Base-by-base conservation (phyloP, 163 green algal species). In the Chloroidium sp. region DNA sequence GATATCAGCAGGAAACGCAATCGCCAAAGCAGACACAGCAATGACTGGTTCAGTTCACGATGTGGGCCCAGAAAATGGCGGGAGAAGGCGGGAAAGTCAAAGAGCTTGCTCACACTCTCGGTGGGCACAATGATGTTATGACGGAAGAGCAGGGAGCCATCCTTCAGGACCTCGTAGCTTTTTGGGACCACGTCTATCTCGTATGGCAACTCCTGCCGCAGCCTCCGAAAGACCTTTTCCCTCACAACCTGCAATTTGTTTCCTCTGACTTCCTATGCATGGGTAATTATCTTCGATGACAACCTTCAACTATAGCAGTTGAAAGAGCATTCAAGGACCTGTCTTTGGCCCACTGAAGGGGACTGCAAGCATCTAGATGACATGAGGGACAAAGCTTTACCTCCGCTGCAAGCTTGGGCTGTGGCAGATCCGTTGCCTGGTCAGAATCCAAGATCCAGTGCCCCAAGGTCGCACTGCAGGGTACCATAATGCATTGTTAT, bases 201-300 rank as follows among this genome's bases (percentile, higher is more conserved):
- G 77, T 91, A 91, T 0, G 86, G 86, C 77, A 91, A 64, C 80
- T 91, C 87, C n/a, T 87, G 75, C 78, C 89, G 81, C 59, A 89
- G 80, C 13, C 82, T 78, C 78, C 74, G 79, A 80, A 91, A 93
- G 12, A 92, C 61, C 75, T 90, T 86, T 76, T 92, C 90, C 3
- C 86, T 78, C 58, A 91, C 83, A 14, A 92, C 79, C 87, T 82
- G 79, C 78, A 36, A 36, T 36, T 36, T 36, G 36, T 36, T 36
- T 36, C 36, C 36, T 36, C 36, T 36, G 36, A 36, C 36, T 36
- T 36, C 36, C 36, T 36, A 36, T 36, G 36, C 36, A 36, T 36
- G 36, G 36, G 36, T 36, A 36, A 36, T 36, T 36, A 36, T 36
- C 36, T 36, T 36, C 36, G 36, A 36, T 36, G 36, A 36, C 36